Evolutionary conservation across 495 filamentous ascomycete genomes (phyloP), one percentile per base, ranked within the genome.

Genomic region (Neurospora sp.): DNA sequence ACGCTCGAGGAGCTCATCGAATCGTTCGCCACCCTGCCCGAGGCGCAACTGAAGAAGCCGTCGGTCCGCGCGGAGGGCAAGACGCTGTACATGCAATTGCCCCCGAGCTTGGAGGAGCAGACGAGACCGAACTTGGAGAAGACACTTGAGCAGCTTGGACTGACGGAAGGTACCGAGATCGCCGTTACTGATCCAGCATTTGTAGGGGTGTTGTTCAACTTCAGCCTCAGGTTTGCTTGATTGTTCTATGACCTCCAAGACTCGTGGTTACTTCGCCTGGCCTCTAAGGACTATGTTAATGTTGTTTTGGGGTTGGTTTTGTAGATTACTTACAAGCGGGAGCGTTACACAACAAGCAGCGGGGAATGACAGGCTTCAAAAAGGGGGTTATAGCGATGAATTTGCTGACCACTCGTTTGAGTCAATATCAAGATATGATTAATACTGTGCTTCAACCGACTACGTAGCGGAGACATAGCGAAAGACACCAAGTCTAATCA

Each of bases 1-100:
- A 97, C 94, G 0, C 83, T 99, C 75, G 86, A 90, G 73, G 93
- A 95, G 27, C 94, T 98, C 75, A 91, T 98, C 41, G 95, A 97
- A 11, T 91, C 89, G 38, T 85, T 99, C 49, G 92, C 92, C 12
- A 91, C 92, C 75, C 87, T 90, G 78, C 91, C 96, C 10, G 95
- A 97, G 80, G 89, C 93, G 73, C 91, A 95, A 81, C 83, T 96
- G 72, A 94, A 97, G 86, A 97, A 95, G 78, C 95, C 96, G 14
- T 96, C 92, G 18, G 85, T 98, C 77, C 88, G 94, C 49, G 93
- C 92, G 0, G 91, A 93, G 79, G 88, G 88, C 49, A 93, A 89
- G 82, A 95, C 93, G 18, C 86, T 99, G 40, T 99, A 97, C 81
- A 95, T 95, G 84, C 93, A 93, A 74, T 90, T 89, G 40, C 95